Conservation (phyloP, 1,139 yeast species). For the Ogataea hybrid region DNA sequence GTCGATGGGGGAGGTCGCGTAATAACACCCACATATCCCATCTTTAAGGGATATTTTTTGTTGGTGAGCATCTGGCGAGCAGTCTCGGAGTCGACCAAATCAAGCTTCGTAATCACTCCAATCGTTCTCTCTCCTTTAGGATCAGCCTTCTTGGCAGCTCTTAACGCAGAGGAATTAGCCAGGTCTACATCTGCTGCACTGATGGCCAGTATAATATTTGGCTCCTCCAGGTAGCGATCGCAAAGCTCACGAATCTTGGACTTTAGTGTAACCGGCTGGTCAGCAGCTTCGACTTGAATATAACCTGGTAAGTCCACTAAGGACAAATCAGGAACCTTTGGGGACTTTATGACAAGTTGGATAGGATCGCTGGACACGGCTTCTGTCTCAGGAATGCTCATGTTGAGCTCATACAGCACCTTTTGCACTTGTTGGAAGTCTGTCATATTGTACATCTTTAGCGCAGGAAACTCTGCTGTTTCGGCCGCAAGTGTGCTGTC, state of each 20-base stretch:
- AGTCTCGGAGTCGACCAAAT: slow-evolving; percentile 72
- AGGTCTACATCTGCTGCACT: slow-evolving; percentile 98
- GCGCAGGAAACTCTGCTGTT: slow-evolving; percentile 90
- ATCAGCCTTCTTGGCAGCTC: slow-evolving; percentile 91
- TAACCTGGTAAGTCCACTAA: slow-evolving; percentile 97
- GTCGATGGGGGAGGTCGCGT: slow-evolving; percentile 62
- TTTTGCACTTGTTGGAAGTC: slow-evolving; percentile 88
- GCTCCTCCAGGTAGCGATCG: slow-evolving; percentile 81
- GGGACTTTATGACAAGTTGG: slow-evolving; percentile 85
- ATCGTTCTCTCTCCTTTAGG: slow-evolving; percentile 94
- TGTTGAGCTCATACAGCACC: slow-evolving; percentile 78
- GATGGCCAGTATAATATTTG: slow-evolving; percentile 92
- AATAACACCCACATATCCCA: slow-evolving; percentile 98
- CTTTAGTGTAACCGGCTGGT: slow-evolving; percentile 86
- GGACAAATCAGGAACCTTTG: slow-evolving; percentile 90
- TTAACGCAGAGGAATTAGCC: slow-evolving; percentile 91
- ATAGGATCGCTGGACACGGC: slow-evolving; percentile 91
- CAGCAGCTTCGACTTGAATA: slow-evolving; percentile 94
- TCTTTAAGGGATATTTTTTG: slow-evolving; percentile 79
- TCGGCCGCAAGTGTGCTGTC: slow-evolving; percentile 82
- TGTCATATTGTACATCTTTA: slow-evolving; percentile 75
- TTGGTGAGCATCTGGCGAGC: slow-evolving; percentile 73
- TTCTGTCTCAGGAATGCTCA: slow-evolving; percentile 85
- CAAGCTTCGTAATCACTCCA: slow-evolving; percentile 93
- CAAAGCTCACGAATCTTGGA: slow-evolving; percentile 76